These are phyloP conservation scores for Russula compacta DNA, from an alignment of 768 basidiomycete genomes.

Conservation along the genomic window DNA sequence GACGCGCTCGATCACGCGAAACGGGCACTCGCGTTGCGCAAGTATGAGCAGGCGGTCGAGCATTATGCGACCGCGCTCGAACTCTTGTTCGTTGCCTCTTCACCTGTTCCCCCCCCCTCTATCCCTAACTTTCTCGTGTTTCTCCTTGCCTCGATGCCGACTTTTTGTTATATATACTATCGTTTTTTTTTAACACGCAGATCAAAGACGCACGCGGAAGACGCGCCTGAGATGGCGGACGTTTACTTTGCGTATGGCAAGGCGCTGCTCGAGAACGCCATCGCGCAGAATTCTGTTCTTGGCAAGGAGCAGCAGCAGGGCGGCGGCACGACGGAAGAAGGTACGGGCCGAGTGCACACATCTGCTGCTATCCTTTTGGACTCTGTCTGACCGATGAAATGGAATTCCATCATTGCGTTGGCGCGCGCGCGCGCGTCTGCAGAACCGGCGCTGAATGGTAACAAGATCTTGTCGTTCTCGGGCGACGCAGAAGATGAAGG, in stretches of 20 bases:
- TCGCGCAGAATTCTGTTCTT: constrained; percentile 76
- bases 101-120: neutral
- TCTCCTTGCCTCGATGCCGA: neutral
- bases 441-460: constrained; percentile 35
- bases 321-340: constrained; percentile 33
- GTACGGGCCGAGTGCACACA: too few relatives aligned
- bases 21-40: constrained; percentile 80
- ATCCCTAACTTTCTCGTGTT: neutral
- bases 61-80: constrained; percentile 81
- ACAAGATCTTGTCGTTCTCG: constrained; percentile 62
- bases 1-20: constrained; percentile 67
- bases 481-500: constrained; percentile 68
- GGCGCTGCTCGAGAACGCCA: constrained; percentile 88
- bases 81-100: constrained; percentile 49
- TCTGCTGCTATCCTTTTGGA: too few relatives aligned
- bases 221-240: constrained; percentile 78
- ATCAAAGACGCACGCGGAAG: constrained; percentile 65
- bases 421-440: neutral
- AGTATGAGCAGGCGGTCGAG: constrained; percentile 80
- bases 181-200: constrained; percentile 39
- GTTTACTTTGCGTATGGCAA: constrained; percentile 88
- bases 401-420: too few relatives aligned
- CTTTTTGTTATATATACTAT: too few relatives aligned
- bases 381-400: neutral
- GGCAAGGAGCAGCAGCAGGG: constrained; percentile 71